phyloP scores from a whole-genome alignment of 108 stramenopile species.

The Skeletonema potamos region DNA sequence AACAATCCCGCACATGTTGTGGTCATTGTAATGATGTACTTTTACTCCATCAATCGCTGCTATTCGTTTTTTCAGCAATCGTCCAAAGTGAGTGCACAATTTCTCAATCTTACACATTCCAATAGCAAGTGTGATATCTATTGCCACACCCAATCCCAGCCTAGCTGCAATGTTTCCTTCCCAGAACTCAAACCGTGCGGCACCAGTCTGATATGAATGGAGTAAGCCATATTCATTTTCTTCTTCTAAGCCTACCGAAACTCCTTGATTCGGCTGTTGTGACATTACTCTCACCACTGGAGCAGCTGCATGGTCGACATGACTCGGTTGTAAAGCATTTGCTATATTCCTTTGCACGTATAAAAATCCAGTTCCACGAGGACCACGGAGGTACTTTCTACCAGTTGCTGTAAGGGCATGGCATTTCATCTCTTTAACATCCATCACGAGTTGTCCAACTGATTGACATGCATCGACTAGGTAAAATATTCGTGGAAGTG shows the following conservation, averaged over 20 bases:
- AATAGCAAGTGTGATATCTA: slow-evolving; percentile 40
- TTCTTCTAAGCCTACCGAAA: slow-evolving; percentile 17
- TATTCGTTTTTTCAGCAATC: slow-evolving; percentile 22
- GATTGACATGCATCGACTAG: slow-evolving; percentile 85
- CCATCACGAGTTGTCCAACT: slow-evolving; percentile 65
- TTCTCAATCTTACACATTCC: slow-evolving; percentile 50
- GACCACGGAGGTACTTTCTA: slow-evolving; percentile 79
- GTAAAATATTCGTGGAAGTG: slow-evolving; percentile 47
- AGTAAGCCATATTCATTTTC: slow-evolving; percentile 16
- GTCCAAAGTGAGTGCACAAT: slow-evolving; percentile 12
- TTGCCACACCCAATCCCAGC: slow-evolving; percentile 72
- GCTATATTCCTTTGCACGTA: slow-evolving; percentile 42
- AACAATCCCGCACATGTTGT: slow-evolving; percentile 58
- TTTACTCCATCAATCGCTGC: slow-evolving; percentile 17
- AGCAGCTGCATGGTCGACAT: slow-evolving; percentile 56
- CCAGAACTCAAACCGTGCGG: slow-evolving; percentile 80
- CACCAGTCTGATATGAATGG: slow-evolving; percentile 39
- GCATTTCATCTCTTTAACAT: slow-evolving; percentile 61
- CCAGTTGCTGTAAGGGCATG: slow-evolving; percentile 76
- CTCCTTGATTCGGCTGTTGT: slow-evolving; percentile 5
- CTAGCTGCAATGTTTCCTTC: slow-evolving; percentile 61
- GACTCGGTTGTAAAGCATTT: slow-evolving; percentile 40
- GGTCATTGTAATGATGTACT: slow-evolving; percentile 29
- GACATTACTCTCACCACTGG: slow-evolving; percentile 33
- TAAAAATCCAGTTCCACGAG: slow-evolving; percentile 84